Evolutionary conservation across 2,329 filamentous ascomycete genomes (phyloP).

Genomic region (Penicillium sp.): DNA sequence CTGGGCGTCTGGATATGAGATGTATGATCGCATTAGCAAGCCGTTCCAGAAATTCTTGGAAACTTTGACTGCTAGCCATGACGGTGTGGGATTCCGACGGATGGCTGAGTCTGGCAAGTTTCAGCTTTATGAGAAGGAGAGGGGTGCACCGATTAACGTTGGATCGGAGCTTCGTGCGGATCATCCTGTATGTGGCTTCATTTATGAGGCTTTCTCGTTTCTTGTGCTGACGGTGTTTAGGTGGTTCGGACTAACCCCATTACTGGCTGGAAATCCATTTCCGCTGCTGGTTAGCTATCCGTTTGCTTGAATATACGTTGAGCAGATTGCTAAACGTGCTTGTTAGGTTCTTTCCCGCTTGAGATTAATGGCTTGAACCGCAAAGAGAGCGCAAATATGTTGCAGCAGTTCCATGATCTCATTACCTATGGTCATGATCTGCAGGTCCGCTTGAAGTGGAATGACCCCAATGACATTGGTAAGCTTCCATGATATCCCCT

Average conservation of each 20-base stretch:
- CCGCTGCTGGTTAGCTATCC: constrained; percentile 22
- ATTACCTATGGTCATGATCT: constrained; percentile 41
- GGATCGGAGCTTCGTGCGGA: constrained; percentile 51
- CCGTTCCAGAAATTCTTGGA: constrained; percentile 39
- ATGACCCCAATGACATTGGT: constrained; percentile 39
- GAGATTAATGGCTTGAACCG: constrained; percentile 31
- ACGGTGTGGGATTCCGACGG: constrained; percentile 26
- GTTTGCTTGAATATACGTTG: too few species aligned
- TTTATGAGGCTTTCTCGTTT: background rate
- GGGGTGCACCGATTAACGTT: constrained; percentile 57
- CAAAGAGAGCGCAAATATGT: constrained; percentile 30
- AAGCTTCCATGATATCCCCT: background rate
- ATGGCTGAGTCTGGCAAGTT: constrained; percentile 28
- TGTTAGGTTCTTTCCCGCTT: constrained; percentile 8
- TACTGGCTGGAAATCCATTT: constrained; percentile 38
- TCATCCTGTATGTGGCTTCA: constrained; percentile 27
- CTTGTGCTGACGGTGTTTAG: background rate
- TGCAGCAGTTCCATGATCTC: constrained; percentile 35
- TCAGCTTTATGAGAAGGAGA: constrained; percentile 25
- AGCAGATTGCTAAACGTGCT: background rate
- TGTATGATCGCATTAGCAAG: constrained; percentile 41
- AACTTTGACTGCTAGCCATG: constrained; percentile 35
- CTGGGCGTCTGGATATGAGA: constrained; percentile 43
- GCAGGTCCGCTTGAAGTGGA: constrained; percentile 39
- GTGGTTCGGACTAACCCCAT: constrained; percentile 54